Base-by-base conservation (phyloP, 2,329 filamentous ascomycete genomes). In the Aspergillus sp. region DNA sequence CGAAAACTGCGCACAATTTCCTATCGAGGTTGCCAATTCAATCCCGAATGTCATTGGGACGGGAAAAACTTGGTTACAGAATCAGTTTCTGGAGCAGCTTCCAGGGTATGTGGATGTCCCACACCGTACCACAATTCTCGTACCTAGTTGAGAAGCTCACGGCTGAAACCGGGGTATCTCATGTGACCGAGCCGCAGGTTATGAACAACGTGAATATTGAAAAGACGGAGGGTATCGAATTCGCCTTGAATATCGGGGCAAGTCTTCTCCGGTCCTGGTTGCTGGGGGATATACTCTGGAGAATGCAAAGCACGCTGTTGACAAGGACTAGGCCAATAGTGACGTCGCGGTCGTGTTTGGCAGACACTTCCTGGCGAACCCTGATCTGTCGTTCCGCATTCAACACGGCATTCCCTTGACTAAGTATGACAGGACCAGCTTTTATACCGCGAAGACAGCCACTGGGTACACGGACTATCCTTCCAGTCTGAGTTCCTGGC, bases 111-210 rank as follows among this genome's bases (percentile, higher is more conserved):
- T 67, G 69, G 30, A 83, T 83, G 78, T 51, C 64, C 0, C 73
- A 85, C 39, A 80, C 81, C 0, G 58, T 78, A 5, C 76, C 81
- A 0, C 82, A 86, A 48, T 87, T 85, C 57, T 67, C 67, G 0
- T 69, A 84, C 54, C 58, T 83, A 5, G 68, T 81, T 43, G 58
- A 67, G 19, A 70, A 74, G 22, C 65, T 82, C 5, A 75, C 72
- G 51, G 62, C 59, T 81, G 1, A 70, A 74, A 0, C 64, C 85
- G 9, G 74, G 79, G 0, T 84, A 82, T 55, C 58, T 85, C 1
- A 83, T 58, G 52, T 83, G 0, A 64, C 85, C 5, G 79, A 85
- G 53, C 74, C 78, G 0, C 73, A 79, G 0, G 63, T 47, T 17
- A 27, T n/a, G 10, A 32, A 41, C 6, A 47, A 33, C 41, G 27